Evolutionary conservation across 225 moss, liverwort and hornwort species (phyloP).

Genomic region (Polytrichum commune): DNA sequence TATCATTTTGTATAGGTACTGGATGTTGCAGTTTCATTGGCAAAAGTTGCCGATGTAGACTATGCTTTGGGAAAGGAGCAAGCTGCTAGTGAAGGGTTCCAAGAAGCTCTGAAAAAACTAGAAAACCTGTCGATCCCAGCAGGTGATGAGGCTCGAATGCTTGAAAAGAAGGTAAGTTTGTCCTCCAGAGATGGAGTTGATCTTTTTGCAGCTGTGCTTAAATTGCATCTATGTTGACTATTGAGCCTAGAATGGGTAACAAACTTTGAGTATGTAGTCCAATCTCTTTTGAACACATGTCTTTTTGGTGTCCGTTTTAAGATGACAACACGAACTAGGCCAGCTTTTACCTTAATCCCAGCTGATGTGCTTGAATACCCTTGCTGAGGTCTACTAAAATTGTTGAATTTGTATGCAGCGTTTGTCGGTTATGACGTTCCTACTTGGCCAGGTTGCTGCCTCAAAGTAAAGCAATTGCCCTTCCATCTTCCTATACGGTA

Average conservation of each 20-base stretch:
- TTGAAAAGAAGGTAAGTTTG: conserved; percentile 74
- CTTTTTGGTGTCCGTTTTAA: background rate
- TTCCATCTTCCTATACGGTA: too few relatives aligned
- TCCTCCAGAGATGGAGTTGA: background rate
- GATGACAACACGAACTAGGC: too few relatives aligned
- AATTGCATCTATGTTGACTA: background rate
- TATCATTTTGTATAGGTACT: conserved; percentile 48
- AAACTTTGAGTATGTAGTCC: background rate
- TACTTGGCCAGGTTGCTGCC: conserved; percentile 63
- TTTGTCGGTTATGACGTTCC: conserved; percentile 77
- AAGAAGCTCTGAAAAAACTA: conserved; percentile 82
- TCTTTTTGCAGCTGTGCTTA: background rate
- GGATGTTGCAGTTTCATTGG: conserved; percentile 90
- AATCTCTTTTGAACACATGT: background rate
- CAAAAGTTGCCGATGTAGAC: conserved; percentile 95
- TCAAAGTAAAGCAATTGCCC: conserved; percentile 14
- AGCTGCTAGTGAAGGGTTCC: conserved; percentile 75
- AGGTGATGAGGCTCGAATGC: conserved; percentile 25
- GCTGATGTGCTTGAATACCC: background rate
- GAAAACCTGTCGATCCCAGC: conserved; percentile 54
- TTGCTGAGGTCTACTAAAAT: background rate
- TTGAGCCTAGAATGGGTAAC: background rate
- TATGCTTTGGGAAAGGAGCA: conserved; percentile 72
- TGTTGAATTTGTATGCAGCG: conserved; percentile 53
- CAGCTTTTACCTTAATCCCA: background rate